Conservation (phyloP, 805 yeast species). For the Candida sithepensis region DNA sequence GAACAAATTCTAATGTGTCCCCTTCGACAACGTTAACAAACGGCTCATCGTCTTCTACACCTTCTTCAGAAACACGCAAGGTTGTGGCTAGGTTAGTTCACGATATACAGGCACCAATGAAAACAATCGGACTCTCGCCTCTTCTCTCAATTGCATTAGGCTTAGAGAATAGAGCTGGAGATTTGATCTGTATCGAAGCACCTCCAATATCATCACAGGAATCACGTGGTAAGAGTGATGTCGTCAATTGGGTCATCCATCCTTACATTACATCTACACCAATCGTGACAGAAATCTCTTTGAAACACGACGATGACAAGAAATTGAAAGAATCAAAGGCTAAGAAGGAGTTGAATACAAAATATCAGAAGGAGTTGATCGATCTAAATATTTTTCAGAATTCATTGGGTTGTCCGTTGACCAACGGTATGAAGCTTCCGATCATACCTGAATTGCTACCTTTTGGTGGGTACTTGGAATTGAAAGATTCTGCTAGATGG, state of each 20-base stretch:
- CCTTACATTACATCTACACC: slow-evolving; percentile 50
- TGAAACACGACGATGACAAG: slow-evolving; percentile 30
- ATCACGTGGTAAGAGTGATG: slow-evolving; percentile 2
- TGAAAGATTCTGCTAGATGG: slow-evolving; percentile 36
- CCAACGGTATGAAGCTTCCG: slow-evolving; percentile 54
- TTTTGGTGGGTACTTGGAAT: slow-evolving; percentile 55
- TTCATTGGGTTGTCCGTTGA: slow-evolving; percentile 34
- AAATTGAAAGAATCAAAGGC: slow-evolving; percentile 17
- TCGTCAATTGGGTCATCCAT: slow-evolving; percentile 44
- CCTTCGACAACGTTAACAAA: not conserved
- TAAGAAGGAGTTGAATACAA: slow-evolving; percentile 19
- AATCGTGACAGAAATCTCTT: slow-evolving; percentile 27
- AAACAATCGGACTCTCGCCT: slow-evolving; percentile 49
- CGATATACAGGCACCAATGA: slow-evolving; percentile 30
- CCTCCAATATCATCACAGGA: slow-evolving; percentile 21
- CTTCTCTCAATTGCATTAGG: slow-evolving; percentile 56
- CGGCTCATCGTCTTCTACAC: too few relatives aligned
- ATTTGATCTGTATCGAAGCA: slow-evolving; percentile 45
- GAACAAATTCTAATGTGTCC: slow-evolving; percentile 2
- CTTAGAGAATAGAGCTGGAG: slow-evolving; percentile 47
- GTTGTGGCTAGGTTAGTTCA: slow-evolving; percentile 51
- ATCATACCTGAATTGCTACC: slow-evolving; percentile 43
- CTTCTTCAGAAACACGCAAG: slow-evolving; percentile 32
- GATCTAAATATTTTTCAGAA: slow-evolving; percentile 11
- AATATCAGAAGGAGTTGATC: slow-evolving; percentile 11